A percentile compares a stretch with the other conserved stretches of the same genome.
Conservation (phyloP, 2,329 filamentous ascomycete genomes). For the Scorias spongiosa region DNA sequence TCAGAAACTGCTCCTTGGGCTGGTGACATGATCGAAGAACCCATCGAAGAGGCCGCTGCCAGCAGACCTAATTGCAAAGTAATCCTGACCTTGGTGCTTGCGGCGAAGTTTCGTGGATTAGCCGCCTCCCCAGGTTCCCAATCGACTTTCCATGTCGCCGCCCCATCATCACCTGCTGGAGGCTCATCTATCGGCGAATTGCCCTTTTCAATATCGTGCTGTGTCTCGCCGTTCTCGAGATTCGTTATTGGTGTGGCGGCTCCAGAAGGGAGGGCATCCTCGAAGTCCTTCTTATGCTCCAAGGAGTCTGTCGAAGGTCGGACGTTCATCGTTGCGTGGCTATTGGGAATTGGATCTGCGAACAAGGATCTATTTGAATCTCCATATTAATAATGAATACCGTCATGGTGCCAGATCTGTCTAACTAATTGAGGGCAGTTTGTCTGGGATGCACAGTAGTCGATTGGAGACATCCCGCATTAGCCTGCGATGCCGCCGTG, state of each 20-base stretch:
- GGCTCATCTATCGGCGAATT: not conserved
- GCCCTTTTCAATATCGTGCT: not conserved
- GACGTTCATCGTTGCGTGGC: not conserved
- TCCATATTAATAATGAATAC: not conserved
- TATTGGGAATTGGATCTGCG: too few species aligned
- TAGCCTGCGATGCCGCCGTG: too few species aligned
- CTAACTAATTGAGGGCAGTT: not conserved
- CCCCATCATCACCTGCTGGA: not conserved
- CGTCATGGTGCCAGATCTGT: not conserved
- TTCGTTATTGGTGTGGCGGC: not conserved
- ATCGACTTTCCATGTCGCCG: constrained; percentile 26
- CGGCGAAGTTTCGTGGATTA: constrained; percentile 47
- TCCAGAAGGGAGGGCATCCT: not conserved
- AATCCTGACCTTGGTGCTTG: constrained; percentile 29
- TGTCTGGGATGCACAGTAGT: too few species aligned
- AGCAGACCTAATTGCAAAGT: constrained; percentile 14
- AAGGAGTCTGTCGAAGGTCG: not conserved
- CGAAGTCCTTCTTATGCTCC: not conserved
- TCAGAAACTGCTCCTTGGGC: constrained; percentile 41
- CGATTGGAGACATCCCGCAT: too few species aligned
- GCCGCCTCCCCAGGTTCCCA: constrained; percentile 41
- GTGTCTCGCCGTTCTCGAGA: not conserved
- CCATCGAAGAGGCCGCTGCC: constrained; percentile 13
- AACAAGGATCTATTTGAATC: too few species aligned
- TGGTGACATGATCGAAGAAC: constrained; percentile 36